phyloP scores from a whole-genome alignment of 441 rosid genomes.

The Bocquillonia castaneifolia region DNA sequence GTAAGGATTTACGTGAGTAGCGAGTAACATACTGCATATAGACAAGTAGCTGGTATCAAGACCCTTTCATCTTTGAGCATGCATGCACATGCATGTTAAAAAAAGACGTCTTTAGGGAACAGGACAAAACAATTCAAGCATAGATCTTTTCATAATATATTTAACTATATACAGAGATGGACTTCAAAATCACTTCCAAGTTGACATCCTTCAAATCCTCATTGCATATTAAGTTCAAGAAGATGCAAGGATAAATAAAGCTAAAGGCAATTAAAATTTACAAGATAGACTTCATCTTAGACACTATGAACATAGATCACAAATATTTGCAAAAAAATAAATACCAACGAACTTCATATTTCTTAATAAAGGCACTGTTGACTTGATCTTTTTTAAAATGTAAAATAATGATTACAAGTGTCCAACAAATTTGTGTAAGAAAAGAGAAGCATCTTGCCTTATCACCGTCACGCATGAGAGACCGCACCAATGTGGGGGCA shows the following conservation, averaged over 20 bases:
- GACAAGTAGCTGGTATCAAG: constrained; percentile 22
- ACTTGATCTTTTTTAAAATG: constrained; percentile 2
- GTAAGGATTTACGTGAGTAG: constrained; percentile 80
- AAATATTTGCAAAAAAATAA: neutral
- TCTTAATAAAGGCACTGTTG: neutral
- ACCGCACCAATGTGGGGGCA: constrained; percentile 95
- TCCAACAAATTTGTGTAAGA: constrained; percentile 13
- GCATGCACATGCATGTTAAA: neutral
- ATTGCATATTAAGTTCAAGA: neutral
- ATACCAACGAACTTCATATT: neutral
- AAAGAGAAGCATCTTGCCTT: constrained; percentile 45
- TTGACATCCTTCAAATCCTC: constrained; percentile 10
- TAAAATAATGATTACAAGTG: constrained; percentile 2
- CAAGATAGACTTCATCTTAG: neutral
- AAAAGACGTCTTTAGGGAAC: no score
- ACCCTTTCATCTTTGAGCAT: neutral
- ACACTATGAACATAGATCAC: neutral
- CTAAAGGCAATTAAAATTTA: neutral
- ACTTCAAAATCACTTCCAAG: constrained; percentile 6
- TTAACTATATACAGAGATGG: constrained; percentile 5
- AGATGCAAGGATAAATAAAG: constrained; percentile 10
- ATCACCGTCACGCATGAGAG: constrained; percentile 92
- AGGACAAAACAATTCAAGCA: constrained; percentile 9
- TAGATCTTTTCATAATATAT: constrained; percentile 4
- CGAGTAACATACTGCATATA: constrained; percentile 65